Percentiles rank a stretch among this genome's conserved stretches.
phyloP scores from a whole-genome alignment of 805 yeast genomes.

The Yamadazyma sp. region DNA sequence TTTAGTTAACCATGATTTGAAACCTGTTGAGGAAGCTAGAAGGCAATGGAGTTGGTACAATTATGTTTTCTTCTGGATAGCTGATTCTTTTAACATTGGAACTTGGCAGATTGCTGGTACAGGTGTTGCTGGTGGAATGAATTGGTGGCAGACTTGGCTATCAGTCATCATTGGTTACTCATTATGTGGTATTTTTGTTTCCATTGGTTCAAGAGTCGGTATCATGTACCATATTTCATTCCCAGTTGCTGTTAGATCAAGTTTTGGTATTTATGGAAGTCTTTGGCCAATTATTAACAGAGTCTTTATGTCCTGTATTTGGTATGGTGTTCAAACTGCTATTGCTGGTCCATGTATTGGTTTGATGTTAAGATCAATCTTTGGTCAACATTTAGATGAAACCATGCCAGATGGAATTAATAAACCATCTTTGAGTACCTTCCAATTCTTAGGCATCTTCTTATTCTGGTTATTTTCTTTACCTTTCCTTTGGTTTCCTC shows the following conservation, averaged over 20 bases:
- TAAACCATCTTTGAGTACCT: conserved; percentile 63
- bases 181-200: conserved; percentile 66
- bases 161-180: conserved; percentile 84
- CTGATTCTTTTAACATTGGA: conserved; percentile 85
- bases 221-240: conserved; percentile 77
- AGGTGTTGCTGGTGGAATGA: conserved; percentile 61
- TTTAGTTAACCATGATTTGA: conserved; percentile 69
- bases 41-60: conserved; percentile 87
- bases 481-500: conserved; percentile 79
- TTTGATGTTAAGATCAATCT: conserved; percentile 72
- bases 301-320: conserved; percentile 80
- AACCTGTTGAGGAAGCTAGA: conserved; percentile 72
- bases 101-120: conserved; percentile 92
- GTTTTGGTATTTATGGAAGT: conserved; percentile 86
- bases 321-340: conserved; percentile 88
- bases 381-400: conserved; percentile 58
- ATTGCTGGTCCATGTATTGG: conserved; percentile 81
- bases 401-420: conserved; percentile 63
- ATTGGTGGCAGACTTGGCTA: conserved; percentile 92
- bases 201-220: conserved; percentile 74
- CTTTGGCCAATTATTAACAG: conserved; percentile 87
- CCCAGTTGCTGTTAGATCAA: conserved; percentile 77
- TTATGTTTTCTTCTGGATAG: conserved; percentile 78
- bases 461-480: conserved; percentile 77
- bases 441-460: conserved; percentile 72